Conservation (phyloP, 192 early-diverging fungal genomes). For the Coemansia sp. region DNA sequence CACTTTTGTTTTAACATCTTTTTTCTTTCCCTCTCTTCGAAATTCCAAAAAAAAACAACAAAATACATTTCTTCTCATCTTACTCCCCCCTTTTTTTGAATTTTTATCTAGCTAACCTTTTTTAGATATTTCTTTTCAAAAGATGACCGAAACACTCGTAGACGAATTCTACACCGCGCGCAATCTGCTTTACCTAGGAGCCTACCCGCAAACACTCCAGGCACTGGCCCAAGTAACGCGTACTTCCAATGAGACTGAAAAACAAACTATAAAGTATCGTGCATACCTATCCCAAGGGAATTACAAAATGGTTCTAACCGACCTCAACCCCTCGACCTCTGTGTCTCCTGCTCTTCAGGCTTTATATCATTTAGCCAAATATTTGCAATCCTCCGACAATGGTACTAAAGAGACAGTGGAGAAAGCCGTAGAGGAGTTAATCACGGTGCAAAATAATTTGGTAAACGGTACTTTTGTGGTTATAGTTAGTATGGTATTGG, state of each 20-base stretch:
- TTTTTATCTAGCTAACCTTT: background rate
- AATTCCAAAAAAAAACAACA: no score
- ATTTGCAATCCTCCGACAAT: conserved; percentile 16
- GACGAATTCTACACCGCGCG: conserved; percentile 65
- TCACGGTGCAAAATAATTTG: conserved; percentile 56
- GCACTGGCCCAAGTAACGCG: conserved; percentile 38
- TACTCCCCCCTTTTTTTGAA: no score
- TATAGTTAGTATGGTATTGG: conserved; percentile 64
- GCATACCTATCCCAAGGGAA: conserved; percentile 79
- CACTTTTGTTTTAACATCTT: no score
- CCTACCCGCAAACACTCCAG: conserved; percentile 72
- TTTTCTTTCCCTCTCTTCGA: no score
- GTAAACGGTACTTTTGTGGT: conserved; percentile 61
- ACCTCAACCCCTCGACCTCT: conserved; percentile 55
- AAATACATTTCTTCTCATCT: no score
- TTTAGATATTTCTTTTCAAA: background rate
- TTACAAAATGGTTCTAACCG: conserved; percentile 64
- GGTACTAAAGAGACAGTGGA: background rate
- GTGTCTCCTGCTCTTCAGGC: conserved; percentile 63
- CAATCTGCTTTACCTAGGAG: conserved; percentile 72
- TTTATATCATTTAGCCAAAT: conserved; percentile 68
- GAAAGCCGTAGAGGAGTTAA: conserved; percentile 47
- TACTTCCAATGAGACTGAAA: conserved; percentile 56
- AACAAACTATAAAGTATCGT: conserved; percentile 72
- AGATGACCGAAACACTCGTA: conserved; percentile 20